Evolutionary conservation across 331 rosid genomes (phyloP).

Genomic region (Cydonia oblonga): DNA sequence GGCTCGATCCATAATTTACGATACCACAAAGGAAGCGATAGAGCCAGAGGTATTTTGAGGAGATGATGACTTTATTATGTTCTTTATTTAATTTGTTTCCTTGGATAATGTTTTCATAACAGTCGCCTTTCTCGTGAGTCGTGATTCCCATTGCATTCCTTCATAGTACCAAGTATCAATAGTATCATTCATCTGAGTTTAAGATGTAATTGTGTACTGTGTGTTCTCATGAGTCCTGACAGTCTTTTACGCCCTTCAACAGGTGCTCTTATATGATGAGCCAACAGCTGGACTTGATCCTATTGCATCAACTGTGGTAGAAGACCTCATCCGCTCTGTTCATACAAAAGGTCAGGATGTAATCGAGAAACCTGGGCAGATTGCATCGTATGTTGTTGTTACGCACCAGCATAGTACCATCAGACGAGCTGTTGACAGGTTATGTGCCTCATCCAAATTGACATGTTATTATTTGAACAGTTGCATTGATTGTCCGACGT

Average conservation of each 20-base stretch:
- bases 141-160: background rate
- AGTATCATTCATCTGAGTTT: background rate
- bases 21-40: constrained; percentile 52
- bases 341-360: constrained; percentile 72
- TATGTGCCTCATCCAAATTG: background rate
- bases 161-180: background rate
- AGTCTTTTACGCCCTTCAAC: constrained; percentile 10
- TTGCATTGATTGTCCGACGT: background rate
- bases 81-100: background rate
- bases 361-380: constrained; percentile 60
- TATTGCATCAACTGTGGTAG: constrained; percentile 97
- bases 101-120: background rate
- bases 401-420: constrained; percentile 99
- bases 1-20: constrained; percentile 86
- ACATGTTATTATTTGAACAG: background rate
- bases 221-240: background rate
- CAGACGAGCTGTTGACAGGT: constrained; percentile 93
- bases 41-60: constrained; percentile 80
- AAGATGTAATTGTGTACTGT: background rate
- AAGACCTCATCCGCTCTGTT: constrained; percentile 91
- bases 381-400: constrained; percentile 84
- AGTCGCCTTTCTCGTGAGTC: background rate
- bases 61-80: background rate
- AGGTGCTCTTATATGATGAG: constrained; percentile 93
- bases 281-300: constrained; percentile 99